Base-by-base conservation (phyloP, 1,139 yeast species). In the Protomyces lactucae-debilis region DNA sequence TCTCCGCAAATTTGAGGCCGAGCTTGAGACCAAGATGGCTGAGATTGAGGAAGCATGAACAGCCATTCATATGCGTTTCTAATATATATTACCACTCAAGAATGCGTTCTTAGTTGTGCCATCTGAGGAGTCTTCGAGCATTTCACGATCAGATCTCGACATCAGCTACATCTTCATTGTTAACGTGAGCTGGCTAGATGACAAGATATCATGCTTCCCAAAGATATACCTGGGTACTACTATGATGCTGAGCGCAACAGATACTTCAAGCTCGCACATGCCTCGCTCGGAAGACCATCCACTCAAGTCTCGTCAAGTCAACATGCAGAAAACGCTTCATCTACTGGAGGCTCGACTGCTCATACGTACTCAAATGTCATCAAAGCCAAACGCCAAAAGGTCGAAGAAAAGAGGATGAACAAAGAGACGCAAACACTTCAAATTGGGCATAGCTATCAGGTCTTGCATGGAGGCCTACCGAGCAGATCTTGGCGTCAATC, bases 11-110 rank as follows among this genome's bases (percentile, higher is more conserved):
- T 81, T 95, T 71, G 87, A 85, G 74, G 85, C 86, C 60, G 97
- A 95, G 69, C 80, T 92, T 67, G 97, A 91, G 66, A 81, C 84
- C 72, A 93, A 93, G 79, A 84, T 83, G 76, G 80, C 87, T n/a
- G 63, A 52, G 43, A 21, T 59, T 6, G 57, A 59, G 43, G 61
- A 48, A 9, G 55, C 61, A 18, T 43, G 9, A 28, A 28, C 32
- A 21, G 23, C 23, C 23, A 2, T 21, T 21, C 23, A 28, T 28
- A 28, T 28, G 32, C 5, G 32, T 25, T 4, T 25, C 32, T 25
- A 25, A 25, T 3, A 4, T 25, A 25, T 25, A 25, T 6, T 25
- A 25, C 32, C 32, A 25, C 6, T 25, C 4, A 25, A 25, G 32
- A 4, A 1, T 3, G 6, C 32, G 6, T 2, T 3, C 4, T 28